Conservation (phyloP, 148 eudicot genomes). For the Salicornia ramosissima region DNA sequence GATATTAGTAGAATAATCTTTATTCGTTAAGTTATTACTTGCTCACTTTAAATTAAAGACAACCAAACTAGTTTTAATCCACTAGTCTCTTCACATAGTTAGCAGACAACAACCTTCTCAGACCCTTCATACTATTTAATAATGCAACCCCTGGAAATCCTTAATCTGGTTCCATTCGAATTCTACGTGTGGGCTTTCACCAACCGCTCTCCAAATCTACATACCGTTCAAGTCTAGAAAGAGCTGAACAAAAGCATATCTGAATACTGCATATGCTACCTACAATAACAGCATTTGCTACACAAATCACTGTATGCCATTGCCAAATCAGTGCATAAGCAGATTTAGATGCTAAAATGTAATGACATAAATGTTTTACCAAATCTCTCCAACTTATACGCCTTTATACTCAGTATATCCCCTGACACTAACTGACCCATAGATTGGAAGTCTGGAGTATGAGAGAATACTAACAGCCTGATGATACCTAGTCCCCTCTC, state of each 20-base stretch:
- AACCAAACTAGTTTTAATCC: too few relatives aligned
- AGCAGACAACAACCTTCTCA: too few relatives aligned
- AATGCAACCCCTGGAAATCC: too few relatives aligned
- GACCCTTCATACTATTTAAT: too few relatives aligned
- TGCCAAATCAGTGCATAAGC: neutral
- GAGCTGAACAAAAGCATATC: neutral
- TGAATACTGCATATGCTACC: conserved; percentile 3
- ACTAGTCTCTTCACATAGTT: too few relatives aligned
- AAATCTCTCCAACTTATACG: neutral
- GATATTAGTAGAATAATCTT: too few relatives aligned
- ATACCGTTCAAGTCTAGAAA: neutral
- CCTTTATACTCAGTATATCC: neutral
- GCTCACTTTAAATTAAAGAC: too few relatives aligned
- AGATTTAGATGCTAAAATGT: neutral
- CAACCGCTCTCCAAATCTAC: neutral
- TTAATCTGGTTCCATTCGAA: neutral
- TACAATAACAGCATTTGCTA: conserved; percentile 1
- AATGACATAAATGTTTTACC: neutral
- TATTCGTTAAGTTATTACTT: too few relatives aligned
- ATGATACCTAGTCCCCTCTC: too few relatives aligned
- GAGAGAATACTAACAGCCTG: too few relatives aligned
- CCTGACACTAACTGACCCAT: neutral
- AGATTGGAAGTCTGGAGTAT: neutral
- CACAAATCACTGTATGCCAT: neutral
- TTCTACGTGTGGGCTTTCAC: neutral